Evolutionary conservation across 768 basidiomycete species (phyloP), one percentile per base, ranked within the genome.

Genomic region (Lactarius deliciosus): DNA sequence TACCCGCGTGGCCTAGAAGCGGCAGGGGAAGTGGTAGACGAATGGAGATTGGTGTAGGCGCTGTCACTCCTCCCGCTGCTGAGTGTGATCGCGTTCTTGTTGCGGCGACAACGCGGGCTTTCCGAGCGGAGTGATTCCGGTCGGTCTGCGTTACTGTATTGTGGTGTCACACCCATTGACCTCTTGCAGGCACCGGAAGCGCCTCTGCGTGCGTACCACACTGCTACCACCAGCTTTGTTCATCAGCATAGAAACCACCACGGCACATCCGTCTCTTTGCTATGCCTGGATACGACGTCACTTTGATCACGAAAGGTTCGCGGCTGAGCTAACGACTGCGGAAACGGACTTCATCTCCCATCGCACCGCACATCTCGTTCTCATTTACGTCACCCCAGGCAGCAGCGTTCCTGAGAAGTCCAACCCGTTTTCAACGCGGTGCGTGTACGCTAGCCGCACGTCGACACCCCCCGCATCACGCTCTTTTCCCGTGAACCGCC

Each of bases 271-370:
- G 78, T 25, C 65, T 77, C 3, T 81, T 81, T 64, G 74, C 79
- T 7, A 75, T 77, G 60, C 71, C 73, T 15, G 81, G 81, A 5
- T 81, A 80, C 65, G 70, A 76, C 20, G 75, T 81, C 10, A 81
- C 81, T 0, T 66, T 81, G 34, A 75, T 82, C 38, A 77, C 80
- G 3, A 74, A 75, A 74, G 73, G 36, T 63, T 75, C 11, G 77
- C 79, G 2, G 69, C 74, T 3, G 75, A 76, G 16, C 74, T 82
- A 60, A 77, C 72, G 30, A 61, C 71, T 18, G 57, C 71, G 5
- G 81, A 78, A 22, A 78, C 76, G 3, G 20, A 20, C 36, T 38
- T 22, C 4, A 5, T 38, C 25, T 15, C 30, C 8, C 47, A 2
- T 61, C 28, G n/a, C 20, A n/a, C 34, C 34, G 36, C 3, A 38